Evolutionary conservation across 2,329 filamentous ascomycete species (phyloP).

Genomic region (Sphaerulina populicola): DNA sequence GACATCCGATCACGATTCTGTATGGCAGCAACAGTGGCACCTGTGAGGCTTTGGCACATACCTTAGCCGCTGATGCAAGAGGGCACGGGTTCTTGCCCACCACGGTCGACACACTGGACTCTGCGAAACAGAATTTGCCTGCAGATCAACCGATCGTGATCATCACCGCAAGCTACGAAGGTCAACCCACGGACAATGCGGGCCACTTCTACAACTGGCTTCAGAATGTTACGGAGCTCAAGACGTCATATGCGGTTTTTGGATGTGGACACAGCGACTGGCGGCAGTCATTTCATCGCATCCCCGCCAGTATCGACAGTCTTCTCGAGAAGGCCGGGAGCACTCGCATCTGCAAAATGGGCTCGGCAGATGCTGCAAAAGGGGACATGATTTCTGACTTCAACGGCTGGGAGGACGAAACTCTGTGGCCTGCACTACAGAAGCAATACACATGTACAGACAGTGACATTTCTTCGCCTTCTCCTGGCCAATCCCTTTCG

Average conservation of each 20-base stretch:
- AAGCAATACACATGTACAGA: constrained; percentile 30
- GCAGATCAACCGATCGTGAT: constrained; percentile 56
- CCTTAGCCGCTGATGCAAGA: constrained; percentile 52
- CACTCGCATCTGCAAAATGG: constrained; percentile 43
- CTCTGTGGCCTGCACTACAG: constrained; percentile 46
- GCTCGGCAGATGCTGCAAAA: constrained; percentile 52
- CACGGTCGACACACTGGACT: constrained; percentile 50
- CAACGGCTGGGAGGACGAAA: constrained; percentile 57
- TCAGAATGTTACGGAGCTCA: constrained; percentile 43
- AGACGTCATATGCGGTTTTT: constrained; percentile 60
- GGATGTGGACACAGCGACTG: constrained; percentile 57
- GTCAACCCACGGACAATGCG: constrained; percentile 65
- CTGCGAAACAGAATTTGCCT: constrained; percentile 53
- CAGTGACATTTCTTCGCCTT: constrained; percentile 7
- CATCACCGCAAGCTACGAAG: constrained; percentile 65
- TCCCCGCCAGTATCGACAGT: constrained; percentile 56
- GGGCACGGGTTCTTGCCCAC: constrained; percentile 52
- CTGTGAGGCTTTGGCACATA: constrained; percentile 60
- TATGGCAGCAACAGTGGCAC: constrained; percentile 70
- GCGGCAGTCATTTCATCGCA: constrained; percentile 44
- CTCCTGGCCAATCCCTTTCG: constrained; percentile 35
- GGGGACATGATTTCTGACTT: constrained; percentile 62
- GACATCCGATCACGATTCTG: constrained; percentile 53
- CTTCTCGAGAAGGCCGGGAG: constrained; percentile 46
- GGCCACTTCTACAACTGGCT: constrained; percentile 61